Percentiles rank a stretch among this genome's conserved stretches.
These are phyloP conservation scores for Coniochaeta sp. DNA, from an alignment of 2,329 filamentous ascomycete genomes.

Conservation along the genomic window DNA sequence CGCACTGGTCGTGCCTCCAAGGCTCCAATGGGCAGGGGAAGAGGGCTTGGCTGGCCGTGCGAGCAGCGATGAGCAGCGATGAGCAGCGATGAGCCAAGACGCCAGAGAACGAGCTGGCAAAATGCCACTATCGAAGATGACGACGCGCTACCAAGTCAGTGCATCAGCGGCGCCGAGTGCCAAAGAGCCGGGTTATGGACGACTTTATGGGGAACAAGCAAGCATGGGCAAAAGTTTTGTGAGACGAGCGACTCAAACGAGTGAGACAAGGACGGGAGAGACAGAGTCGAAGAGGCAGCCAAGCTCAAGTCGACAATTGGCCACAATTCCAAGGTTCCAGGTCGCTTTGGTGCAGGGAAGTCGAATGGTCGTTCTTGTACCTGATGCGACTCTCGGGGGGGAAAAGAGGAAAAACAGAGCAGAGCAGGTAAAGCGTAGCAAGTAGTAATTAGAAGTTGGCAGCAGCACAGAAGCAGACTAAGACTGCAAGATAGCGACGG, in stretches of 20 bases:
- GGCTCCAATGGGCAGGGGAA: not conserved
- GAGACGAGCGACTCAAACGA: not conserved
- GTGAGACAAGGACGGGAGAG: not conserved
- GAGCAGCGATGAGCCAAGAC: not conserved
- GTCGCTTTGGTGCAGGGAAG: not conserved
- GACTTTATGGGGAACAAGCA: not conserved
- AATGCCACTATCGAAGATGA: not conserved
- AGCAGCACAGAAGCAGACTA: not conserved
- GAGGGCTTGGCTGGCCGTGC: not conserved
- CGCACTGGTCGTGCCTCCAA: not conserved
- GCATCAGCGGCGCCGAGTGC: not conserved
- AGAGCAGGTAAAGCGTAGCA: not conserved
- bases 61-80: not conserved
- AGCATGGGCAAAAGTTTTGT: not conserved
- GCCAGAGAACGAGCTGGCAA: not conserved
- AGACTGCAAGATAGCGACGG: not conserved
- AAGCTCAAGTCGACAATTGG: not conserved
- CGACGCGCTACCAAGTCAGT: not conserved
- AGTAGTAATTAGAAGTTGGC: not conserved
- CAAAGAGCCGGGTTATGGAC: not conserved
- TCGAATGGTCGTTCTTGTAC: too few relatives aligned
- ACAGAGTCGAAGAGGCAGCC: not conserved
- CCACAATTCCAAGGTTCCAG: too few relatives aligned
- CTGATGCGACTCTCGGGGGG: not conserved
- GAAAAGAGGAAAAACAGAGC: not conserved